Evolutionary conservation across 2,329 filamentous ascomycete species (phyloP), one percentile per base, ranked within the genome.

Genomic region (Pezicula rhizophila): DNA sequence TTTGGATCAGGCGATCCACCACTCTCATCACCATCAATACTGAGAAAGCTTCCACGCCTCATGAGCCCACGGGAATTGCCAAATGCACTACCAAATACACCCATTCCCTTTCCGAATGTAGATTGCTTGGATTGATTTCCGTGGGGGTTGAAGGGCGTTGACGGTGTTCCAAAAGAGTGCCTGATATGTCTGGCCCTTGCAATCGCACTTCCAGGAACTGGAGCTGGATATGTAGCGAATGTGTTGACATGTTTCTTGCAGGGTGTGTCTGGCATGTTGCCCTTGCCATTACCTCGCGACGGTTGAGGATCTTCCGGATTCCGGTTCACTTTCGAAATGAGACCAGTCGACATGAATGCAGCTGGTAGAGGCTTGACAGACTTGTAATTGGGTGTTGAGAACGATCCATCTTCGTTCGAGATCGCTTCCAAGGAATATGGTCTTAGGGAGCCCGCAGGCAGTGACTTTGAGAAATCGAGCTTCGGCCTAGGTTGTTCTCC

Each of bases 271-370:
- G 93, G 92, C 75, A 95, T 91, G 26, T 79, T 77, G 60, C 80
- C 72, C 63, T 85, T 82, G 67, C 76, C 77, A 25, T 70, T 70
- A 20, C 71, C 73, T 34, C 72, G 67, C 46, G 66, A 68, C 56
- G 71, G 68, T 62, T 72, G 69, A 55, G 66, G 78, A 45, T 89
- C 79, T 57, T 96, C 89, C 0, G 84, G 79, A 64, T 88, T 84
- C 49, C 88, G 84, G 62, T 93, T 95, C 67, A 95, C 88, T 71
- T 99, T 99, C 10, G 93, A 96, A 47, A 99, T 85, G 25, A 99
- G 73, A 1, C 92, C 91, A 1, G 93, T 97, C 1, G 93, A 97
- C 75, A 89, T 90, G 68, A 96, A 96, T 6, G 90, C 90, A 37
- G 87, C 83, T 28, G 87, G 84, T 48, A 87, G 77, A 18, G 91